Evolutionary conservation across 441 rosid species (phyloP), one percentile per base, ranked within the genome.

Genomic region (Populus hybrid): DNA sequence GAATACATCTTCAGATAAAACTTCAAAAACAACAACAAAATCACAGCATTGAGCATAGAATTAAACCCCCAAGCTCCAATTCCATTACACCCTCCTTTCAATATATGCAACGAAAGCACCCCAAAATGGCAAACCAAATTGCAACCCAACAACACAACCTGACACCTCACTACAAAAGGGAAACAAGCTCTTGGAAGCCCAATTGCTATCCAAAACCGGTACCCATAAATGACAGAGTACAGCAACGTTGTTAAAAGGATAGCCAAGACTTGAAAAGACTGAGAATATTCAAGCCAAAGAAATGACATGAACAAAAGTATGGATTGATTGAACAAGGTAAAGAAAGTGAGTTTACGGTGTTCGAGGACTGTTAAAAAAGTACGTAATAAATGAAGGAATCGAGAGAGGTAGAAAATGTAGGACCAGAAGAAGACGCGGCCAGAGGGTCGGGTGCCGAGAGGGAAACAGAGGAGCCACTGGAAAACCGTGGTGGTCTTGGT

Each of bases 351-450:
- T 59, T 79, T 86, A 20, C 94, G 90, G 72, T 83, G 84, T 42
- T 86, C 80, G 6, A 93, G 82, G 61, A 92, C 84, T 40, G 90
- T 71, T 78, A 93, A 82, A 75, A 90, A 81, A 5, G 97, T 92
- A 0, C 97, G 91, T 71, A 83, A 42, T 84, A 94, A 81, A 83
- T 91, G 95, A 84, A 94, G 86, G 87, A 88, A 93, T 6, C 97
- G 89, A 3, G 97, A 87, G 35, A 94, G 94, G 86, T 94, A 94
- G 84, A 89, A 94, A 7, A 80, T 75, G 84, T 94, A 93, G 0
- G 98, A 94, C 98, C 98, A 94, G 88, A 94, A 94, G 87, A 94
- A 94, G 70, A 94, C 98, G 5, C 98, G 94, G 23, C 97, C 97
- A 0, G 97, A 88, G 24, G 97, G 89, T 20, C 97, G 88, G 34